These are phyloP conservation scores for Fusarium devonianum DNA, from an alignment of 2,329 filamentous ascomycete genomes.

Conservation along the genomic window DNA sequence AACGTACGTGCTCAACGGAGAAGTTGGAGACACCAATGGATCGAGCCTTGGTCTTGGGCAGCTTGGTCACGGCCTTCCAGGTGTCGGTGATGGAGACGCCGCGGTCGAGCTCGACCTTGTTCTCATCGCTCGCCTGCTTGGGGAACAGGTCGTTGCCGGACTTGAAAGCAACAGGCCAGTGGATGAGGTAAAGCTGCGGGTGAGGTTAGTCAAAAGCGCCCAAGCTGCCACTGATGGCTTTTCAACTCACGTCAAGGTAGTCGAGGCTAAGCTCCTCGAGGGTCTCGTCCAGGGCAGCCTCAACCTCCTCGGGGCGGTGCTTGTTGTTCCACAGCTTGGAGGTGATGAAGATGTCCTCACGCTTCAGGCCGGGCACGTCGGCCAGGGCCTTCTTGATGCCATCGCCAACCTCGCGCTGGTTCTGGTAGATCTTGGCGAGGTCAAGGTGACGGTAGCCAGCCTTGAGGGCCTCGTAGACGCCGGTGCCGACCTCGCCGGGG, in stretches of 20 bases:
- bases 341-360: slow-evolving; percentile 67
- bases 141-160: slow-evolving; percentile 55
- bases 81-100: slow-evolving; percentile 52
- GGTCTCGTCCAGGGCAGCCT: slow-evolving; percentile 62
- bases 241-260: slow-evolving; percentile 60
- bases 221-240: background rate
- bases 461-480: slow-evolving; percentile 69
- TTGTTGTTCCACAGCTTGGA: slow-evolving; percentile 71
- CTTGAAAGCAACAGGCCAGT: slow-evolving; percentile 64
- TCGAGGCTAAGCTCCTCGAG: slow-evolving; percentile 63
- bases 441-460: slow-evolving; percentile 70
- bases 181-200: slow-evolving; percentile 64
- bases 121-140: slow-evolving; percentile 46
- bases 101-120: slow-evolving; percentile 53
- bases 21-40: slow-evolving; percentile 80
- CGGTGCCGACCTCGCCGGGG: slow-evolving; percentile 68
- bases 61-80: slow-evolving; percentile 61
- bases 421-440: slow-evolving; percentile 65
- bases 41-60: slow-evolving; percentile 66
- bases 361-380: slow-evolving; percentile 59
- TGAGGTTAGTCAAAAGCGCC: slow-evolving; percentile 1
- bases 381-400: slow-evolving; percentile 58
- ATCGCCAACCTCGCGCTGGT: slow-evolving; percentile 66
- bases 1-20: slow-evolving; percentile 59
- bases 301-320: slow-evolving; percentile 67